Evolutionary conservation across 495 filamentous ascomycete species (phyloP), one percentile per base, ranked within the genome.

Genomic region (Immersiella caudata): DNA sequence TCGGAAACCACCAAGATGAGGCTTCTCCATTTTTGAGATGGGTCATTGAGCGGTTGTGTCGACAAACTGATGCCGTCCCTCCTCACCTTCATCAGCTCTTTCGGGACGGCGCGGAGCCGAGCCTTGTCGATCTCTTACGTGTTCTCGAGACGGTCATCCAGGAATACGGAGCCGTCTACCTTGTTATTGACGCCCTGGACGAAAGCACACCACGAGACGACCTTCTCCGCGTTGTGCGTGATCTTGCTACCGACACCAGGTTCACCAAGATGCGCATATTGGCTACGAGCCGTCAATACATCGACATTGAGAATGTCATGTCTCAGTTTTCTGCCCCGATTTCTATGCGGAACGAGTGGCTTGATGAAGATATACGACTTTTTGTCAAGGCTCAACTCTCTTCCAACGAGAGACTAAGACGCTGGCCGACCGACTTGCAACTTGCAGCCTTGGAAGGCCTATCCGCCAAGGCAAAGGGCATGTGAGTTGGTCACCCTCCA

Each of bases 41-140:
- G 29, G 29, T 33, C 29, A 8, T 33, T 33, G 29, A 33, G 8
- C 29, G 29, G 8, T 33, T 33, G 29, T 33, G 79, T 56, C 71
- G 76, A 36, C 62, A 73, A 55, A 61, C 70, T 0, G 62, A 63
- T 4, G 56, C 60, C 1, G 62, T 80, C 9, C 67, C 75, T 0
- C 36, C 36, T 8, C 54, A 61, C 26, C 20, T 74, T 6, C 70
- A 73, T 26, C 54, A 68, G 0, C 40, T 67, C 1, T 70, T 69
- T 50, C 51, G 21, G 16, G 27, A 22, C 1, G 68, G 62, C 55
- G 27, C 58, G 21, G 57, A 27, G 27, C 68, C 67, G 1, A 63
- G 5, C 18, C 20, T 35, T 5, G 22, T 18, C 12, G 18, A 63
- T 18, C 61, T 63, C 20, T 27, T 20, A 18, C 6, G 9, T 36